These are phyloP conservation scores for Mollisiaceae sp. DNA, from an alignment of 2,329 filamentous ascomycete species.

Conservation along the genomic window DNA sequence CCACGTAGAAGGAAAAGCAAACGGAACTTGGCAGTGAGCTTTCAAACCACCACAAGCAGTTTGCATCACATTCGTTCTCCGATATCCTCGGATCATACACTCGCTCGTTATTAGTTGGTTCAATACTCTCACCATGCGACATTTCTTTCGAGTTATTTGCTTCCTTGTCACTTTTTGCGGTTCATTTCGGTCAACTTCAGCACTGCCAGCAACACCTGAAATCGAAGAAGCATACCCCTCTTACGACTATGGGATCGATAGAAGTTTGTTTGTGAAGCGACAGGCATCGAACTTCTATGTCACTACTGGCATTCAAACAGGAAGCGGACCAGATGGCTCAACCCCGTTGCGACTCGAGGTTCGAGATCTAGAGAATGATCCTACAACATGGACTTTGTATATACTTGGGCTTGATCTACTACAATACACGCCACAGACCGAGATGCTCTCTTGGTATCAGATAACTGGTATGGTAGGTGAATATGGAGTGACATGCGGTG, in stretches of 20 bases:
- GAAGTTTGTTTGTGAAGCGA: constrained; percentile 25
- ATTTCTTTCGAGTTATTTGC: background rate
- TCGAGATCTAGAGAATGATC: constrained; percentile 35
- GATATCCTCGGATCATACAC: too few relatives aligned
- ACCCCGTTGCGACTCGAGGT: constrained; percentile 35
- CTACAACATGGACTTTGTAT: constrained; percentile 37
- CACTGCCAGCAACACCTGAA: background rate
- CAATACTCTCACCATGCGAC: background rate
- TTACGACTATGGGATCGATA: constrained; percentile 34
- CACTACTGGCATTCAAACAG: constrained; percentile 31
- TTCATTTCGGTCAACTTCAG: background rate
- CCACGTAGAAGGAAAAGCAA: background rate
- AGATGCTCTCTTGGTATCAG: constrained; percentile 39
- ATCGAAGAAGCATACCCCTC: constrained; percentile 12
- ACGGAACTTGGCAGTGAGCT: background rate
- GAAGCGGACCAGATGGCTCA: constrained; percentile 30
- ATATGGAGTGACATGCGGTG: too few relatives aligned
- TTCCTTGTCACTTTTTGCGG: background rate
- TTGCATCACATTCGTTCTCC: background rate
- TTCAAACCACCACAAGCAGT: background rate
- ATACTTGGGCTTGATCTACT: constrained; percentile 38
- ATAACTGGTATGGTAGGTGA: constrained; percentile 31
- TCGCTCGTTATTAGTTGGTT: background rate
- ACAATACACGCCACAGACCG: constrained; percentile 34
- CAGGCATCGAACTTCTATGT: constrained; percentile 22